These are phyloP conservation scores for Violaceomyces palustris DNA, from an alignment of 1,284 basidiomycete species.

Conservation along the genomic window DNA sequence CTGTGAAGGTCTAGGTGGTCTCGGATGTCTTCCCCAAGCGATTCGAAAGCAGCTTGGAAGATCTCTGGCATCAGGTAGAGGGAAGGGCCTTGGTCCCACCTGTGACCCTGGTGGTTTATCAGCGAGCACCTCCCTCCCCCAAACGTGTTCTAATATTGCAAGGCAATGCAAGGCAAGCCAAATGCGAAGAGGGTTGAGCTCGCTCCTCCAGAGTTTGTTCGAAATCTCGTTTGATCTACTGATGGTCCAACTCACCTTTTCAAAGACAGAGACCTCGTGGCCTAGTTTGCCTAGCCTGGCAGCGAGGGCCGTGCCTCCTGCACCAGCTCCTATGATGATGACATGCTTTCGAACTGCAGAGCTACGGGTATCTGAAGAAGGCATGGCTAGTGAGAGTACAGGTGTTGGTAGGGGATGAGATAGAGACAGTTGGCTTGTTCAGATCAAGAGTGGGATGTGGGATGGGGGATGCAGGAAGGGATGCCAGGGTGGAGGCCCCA, in stretches of 20 bases:
- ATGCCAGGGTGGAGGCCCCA: no score
- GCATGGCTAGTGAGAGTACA: no score
- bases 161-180: no score
- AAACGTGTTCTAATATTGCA: conserved; percentile 25
- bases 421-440: no score
- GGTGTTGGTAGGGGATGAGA: no score
- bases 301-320: conserved; percentile 57
- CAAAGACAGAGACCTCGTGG: conserved; percentile 55
- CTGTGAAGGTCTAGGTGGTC: conserved; percentile 54
- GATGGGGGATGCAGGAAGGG: no score
- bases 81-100: conserved; percentile 55
- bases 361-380: no score
- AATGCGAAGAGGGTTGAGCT: no score
- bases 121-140: conserved; percentile 59
- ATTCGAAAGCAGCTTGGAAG: conserved; percentile 56
- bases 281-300: conserved; percentile 56
- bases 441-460: no score
- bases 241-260: conserved; percentile 40
- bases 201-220: no score
- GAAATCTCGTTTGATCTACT: no score
- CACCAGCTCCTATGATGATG: conserved; percentile 55
- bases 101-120: conserved; percentile 56
- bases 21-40: conserved; percentile 55
- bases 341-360: no score
- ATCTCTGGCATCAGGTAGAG: conserved; percentile 58